These are phyloP conservation scores for Biscutella laevigata DNA, from an alignment of 441 rosid species.

Conservation along the genomic window DNA sequence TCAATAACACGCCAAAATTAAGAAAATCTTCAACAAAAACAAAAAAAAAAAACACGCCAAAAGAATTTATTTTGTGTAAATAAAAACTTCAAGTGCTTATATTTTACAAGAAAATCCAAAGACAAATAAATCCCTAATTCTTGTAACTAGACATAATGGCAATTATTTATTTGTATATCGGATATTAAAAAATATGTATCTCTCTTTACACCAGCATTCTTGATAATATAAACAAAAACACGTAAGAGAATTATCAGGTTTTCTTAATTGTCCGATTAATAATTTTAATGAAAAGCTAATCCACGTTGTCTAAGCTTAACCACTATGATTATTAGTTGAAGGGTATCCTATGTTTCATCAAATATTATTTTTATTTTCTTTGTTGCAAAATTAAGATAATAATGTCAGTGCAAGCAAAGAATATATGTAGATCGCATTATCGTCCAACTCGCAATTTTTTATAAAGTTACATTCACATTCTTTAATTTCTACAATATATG, in stretches of 20 bases:
- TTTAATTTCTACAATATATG: neutral
- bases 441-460: conserved; percentile 5
- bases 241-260: conserved; percentile 3
- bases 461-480: neutral
- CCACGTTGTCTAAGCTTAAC: conserved; percentile 21
- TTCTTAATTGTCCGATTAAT: conserved; percentile 9
- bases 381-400: neutral
- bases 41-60: no score
- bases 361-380: neutral
- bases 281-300: conserved; percentile 6
- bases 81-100: neutral
- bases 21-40: no score
- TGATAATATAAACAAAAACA: conserved; percentile 9
- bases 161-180: no score
- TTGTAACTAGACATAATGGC: neutral
- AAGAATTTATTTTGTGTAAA: conserved; percentile 1
- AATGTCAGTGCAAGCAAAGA: conserved; percentile 19
- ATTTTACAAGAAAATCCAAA: neutral
- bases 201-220: conserved; percentile 1
- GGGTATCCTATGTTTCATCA: conserved; percentile 21
- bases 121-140: neutral
- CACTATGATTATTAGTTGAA: neutral
- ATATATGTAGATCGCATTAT: conserved; percentile 23
- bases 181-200: no score
- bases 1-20: no score